Percentiles rank a stretch among this genome's conserved stretches.
Evolutionary conservation across 2,329 filamentous ascomycete species (phyloP).

Genomic region (Aspergillus thermomutatus): DNA sequence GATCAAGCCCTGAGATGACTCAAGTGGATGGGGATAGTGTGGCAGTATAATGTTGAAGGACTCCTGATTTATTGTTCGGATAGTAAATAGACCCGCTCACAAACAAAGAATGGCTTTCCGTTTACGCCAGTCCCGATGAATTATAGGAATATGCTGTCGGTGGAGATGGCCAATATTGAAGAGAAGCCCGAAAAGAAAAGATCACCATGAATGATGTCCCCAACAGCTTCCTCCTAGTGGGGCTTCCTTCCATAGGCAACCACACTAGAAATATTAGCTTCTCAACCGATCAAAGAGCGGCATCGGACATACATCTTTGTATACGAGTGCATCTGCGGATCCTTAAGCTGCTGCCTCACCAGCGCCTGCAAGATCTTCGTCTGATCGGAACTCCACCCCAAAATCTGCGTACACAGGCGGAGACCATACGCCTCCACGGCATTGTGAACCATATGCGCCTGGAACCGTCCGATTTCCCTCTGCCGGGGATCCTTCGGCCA

Average conservation of each 20-base stretch:
- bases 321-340: slow-evolving; percentile 14
- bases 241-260: slow-evolving; percentile 7
- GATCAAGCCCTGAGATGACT: not conserved
- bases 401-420: slow-evolving; percentile 13
- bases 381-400: slow-evolving; percentile 14
- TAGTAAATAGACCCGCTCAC: too few relatives aligned
- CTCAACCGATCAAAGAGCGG: too few relatives aligned
- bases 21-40: not conserved
- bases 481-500: slow-evolving; percentile 28
- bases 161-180: too few relatives aligned
- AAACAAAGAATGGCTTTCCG: too few relatives aligned
- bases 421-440: slow-evolving; percentile 15
- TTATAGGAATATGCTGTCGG: too few relatives aligned
- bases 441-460: slow-evolving; percentile 11
- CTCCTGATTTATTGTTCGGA: too few relatives aligned
- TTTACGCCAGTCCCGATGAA: too few relatives aligned
- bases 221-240: too few relatives aligned
- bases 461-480: slow-evolving; percentile 22
- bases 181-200: too few relatives aligned
- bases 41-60: not conserved
- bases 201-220: too few relatives aligned
- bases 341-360: slow-evolving; percentile 12
- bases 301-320: slow-evolving; percentile 1
- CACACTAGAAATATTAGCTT: slow-evolving; percentile 4
- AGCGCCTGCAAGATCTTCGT: slow-evolving; percentile 12